A percentile compares a stretch with the other conserved stretches of the same genome.
Evolutionary conservation across 2,329 filamentous ascomycete species (phyloP).

Genomic region (Colletotrichum gigasporum): DNA sequence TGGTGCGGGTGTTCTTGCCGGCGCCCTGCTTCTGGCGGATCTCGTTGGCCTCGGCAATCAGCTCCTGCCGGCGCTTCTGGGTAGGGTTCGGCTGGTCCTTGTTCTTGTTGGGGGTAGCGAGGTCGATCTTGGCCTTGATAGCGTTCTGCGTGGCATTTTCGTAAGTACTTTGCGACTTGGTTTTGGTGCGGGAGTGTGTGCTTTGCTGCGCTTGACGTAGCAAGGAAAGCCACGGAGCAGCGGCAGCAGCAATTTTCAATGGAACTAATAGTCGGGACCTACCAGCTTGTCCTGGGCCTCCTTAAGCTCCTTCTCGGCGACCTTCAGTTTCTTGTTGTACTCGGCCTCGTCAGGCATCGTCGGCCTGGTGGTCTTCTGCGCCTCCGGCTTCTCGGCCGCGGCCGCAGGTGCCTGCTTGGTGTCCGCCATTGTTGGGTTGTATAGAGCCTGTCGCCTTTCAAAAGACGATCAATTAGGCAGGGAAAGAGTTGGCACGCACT

Average conservation of each 20-base stretch:
- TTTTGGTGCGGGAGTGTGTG: not conserved
- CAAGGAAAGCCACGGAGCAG: too few relatives aligned
- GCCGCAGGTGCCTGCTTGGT: constrained; percentile 56
- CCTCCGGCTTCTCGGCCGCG: constrained; percentile 54
- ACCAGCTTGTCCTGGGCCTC: constrained; percentile 72
- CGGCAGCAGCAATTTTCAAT: not conserved
- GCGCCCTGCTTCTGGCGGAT: constrained; percentile 89
- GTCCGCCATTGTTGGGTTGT: constrained; percentile 55
- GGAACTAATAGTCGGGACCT: constrained; percentile 36
- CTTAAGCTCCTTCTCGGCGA: constrained; percentile 88
- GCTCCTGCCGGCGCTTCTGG: constrained; percentile 85
- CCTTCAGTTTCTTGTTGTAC: constrained; percentile 81
- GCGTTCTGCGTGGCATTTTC: constrained; percentile 70
- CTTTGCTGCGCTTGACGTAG: too few relatives aligned
- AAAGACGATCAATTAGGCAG: constrained; percentile 24
- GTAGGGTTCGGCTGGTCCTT: constrained; percentile 83
- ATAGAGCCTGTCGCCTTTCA: constrained; percentile 1
- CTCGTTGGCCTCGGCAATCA: constrained; percentile 81
- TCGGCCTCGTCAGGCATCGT: constrained; percentile 87
- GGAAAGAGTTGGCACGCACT: constrained; percentile 6
- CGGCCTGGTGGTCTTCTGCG: constrained; percentile 72
- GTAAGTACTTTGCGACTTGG: constrained; percentile 13
- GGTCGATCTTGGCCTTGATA: constrained; percentile 88
- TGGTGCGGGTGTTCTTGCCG: constrained; percentile 83
- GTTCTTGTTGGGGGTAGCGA: constrained; percentile 76